These are phyloP conservation scores for Cucurbita moschata DNA, from an alignment of 306 rosid species.

Conservation along the genomic window DNA sequence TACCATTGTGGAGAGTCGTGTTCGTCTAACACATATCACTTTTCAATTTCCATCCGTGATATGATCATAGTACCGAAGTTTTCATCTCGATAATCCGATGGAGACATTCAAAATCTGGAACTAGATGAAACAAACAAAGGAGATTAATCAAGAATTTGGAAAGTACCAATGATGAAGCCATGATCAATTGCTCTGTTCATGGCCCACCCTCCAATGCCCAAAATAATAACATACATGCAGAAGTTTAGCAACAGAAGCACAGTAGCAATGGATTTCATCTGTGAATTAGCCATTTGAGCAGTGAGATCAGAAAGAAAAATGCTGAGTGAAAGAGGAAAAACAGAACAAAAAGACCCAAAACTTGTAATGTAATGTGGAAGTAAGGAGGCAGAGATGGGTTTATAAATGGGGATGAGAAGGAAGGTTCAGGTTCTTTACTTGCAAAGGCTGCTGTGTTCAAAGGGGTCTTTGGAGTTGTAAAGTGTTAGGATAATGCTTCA, in stretches of 20 bases:
- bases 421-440: constrained; percentile 70
- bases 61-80: not conserved
- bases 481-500: constrained; percentile 33
- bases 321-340: not conserved
- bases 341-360: not conserved
- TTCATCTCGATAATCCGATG: not conserved
- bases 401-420: constrained; percentile 10
- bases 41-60: not conserved
- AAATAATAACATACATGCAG: constrained; percentile 75
- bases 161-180: constrained; percentile 66
- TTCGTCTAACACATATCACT: too few relatives aligned
- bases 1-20: too few relatives aligned
- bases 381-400: constrained; percentile 1
- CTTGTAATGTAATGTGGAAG: constrained; percentile 6
- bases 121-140: not conserved
- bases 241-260: constrained; percentile 66
- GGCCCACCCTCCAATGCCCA: constrained; percentile 95
- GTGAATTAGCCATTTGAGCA: constrained; percentile 38
- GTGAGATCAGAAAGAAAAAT: not conserved
- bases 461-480: constrained; percentile 36
- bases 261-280: constrained; percentile 51
- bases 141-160: not conserved
- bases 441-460: constrained; percentile 35
- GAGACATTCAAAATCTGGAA: not conserved
- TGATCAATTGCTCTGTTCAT: constrained; percentile 75